These are phyloP conservation scores for Pseudogymnoascus sp. DNA, from an alignment of 2,329 filamentous ascomycete genomes.

Conservation along the genomic window DNA sequence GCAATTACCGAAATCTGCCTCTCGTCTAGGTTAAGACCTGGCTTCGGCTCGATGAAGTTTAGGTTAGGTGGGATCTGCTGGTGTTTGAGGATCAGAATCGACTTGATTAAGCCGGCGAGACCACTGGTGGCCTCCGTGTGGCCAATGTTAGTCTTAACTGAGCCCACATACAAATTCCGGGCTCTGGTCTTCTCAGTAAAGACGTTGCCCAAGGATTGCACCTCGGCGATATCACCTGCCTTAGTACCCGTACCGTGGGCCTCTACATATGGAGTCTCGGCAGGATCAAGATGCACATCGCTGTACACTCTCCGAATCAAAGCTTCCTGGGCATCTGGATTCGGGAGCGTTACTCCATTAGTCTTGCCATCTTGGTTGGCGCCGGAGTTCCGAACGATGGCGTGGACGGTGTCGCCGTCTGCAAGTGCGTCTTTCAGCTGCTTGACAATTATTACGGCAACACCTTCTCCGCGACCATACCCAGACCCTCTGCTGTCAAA, in stretches of 20 bases:
- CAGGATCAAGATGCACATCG: constrained; percentile 9
- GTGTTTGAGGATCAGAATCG: constrained; percentile 13
- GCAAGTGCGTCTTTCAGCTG: constrained; percentile 33
- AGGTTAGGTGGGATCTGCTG: constrained; percentile 16
- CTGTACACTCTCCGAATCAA: constrained; percentile 28
- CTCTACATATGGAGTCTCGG: constrained; percentile 15
- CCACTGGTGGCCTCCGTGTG: constrained; percentile 16
- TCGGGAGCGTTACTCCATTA: constrained; percentile 37
- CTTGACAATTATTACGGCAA: constrained; percentile 35
- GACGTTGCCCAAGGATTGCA: not conserved
- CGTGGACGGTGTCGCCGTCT: constrained; percentile 35
- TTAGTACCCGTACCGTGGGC: constrained; percentile 7
- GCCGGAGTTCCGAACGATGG: constrained; percentile 34
- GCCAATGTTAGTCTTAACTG: constrained; percentile 19
- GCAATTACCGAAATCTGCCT: constrained; percentile 11
- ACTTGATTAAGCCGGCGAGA: constrained; percentile 17
- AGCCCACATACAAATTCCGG: constrained; percentile 13
- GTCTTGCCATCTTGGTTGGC: constrained; percentile 39
- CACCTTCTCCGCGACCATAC: constrained; percentile 39
- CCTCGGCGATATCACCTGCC: constrained; percentile 15
- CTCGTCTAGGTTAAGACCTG: constrained; percentile 2
- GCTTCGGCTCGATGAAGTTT: constrained; percentile 26
- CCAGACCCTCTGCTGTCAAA: constrained; percentile 36
- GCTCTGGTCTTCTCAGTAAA: not conserved
- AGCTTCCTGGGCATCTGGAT: constrained; percentile 27